These are phyloP conservation scores for Pneumocystis canis DNA, from an alignment of 1,139 yeast species.

Conservation along the genomic window DNA sequence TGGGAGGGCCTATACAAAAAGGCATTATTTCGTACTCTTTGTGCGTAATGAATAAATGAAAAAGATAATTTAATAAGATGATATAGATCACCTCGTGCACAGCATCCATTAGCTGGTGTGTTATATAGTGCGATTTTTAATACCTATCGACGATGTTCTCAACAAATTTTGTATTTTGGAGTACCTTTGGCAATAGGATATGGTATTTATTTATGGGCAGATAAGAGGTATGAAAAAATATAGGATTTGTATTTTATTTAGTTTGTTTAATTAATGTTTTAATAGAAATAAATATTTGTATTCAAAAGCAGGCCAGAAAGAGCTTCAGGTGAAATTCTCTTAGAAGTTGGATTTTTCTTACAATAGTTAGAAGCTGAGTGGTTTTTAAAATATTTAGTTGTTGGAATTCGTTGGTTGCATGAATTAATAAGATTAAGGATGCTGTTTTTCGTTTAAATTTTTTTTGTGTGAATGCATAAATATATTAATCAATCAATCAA, in stretches of 20 bases:
- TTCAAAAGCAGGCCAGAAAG: slow-evolving; percentile 12
- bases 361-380: neutral
- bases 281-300: slow-evolving; percentile 9
- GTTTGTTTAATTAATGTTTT: neutral
- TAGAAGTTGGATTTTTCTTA: neutral
- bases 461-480: neutral
- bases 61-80: neutral
- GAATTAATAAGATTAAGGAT: too few relatives aligned
- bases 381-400: neutral
- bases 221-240: slow-evolving; percentile 30
- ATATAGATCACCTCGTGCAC: slow-evolving; percentile 63
- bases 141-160: slow-evolving; percentile 83
- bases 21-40: slow-evolving; percentile 70
- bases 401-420: neutral
- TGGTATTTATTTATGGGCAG: slow-evolving; percentile 76
- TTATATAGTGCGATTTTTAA: slow-evolving; percentile 80
- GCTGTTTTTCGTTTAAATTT: too few relatives aligned
- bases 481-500: too few relatives aligned
- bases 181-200: slow-evolving; percentile 71
- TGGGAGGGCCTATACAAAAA: slow-evolving; percentile 76
- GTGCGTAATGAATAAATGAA: neutral
- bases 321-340: neutral
- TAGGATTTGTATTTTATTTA: neutral
- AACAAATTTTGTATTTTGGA: slow-evolving; percentile 64
- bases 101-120: slow-evolving; percentile 79